Base-by-base conservation (phyloP, 805 yeast species). In the Wickerhamiella cacticola region DNA sequence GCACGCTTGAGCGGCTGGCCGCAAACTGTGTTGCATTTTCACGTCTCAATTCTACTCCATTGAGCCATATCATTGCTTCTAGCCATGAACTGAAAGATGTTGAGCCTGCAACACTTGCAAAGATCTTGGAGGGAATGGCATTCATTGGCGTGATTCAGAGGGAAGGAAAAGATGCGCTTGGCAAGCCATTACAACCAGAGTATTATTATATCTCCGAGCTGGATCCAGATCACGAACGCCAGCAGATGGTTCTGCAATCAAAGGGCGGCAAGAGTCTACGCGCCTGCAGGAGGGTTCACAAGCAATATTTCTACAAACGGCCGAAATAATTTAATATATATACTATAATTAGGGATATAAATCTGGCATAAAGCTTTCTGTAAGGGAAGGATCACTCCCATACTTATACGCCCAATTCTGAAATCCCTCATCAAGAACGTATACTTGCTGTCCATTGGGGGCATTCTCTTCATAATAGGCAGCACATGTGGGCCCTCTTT, bases 101-200 rank as follows among this genome's bases (percentile, higher is more conserved):
- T 12, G 68, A 75, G 40, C 60, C 61, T 16, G n/a, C 47, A 9
- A 53, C 50, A 26, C 44, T 57, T 7, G 45, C 41, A 7, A 46
- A 18, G 18, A 59, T 76, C 6, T 68, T 79, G 39, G 63, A 66
- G 45, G 60, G 63, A 39, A 66, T 77, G 33, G 57, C 64, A 4
- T 81, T 89, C 57, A 73, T 89, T 50, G 97, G 97, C n/a, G 81
- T 82, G 9, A 88, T 92, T 51, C 75, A 78, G 58, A 80, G 97
- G 63, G 72, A 74, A 50, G 96, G 96, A 43, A 88, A 87, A 63
- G 98, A 92, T 64, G 96, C 97, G 2, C 94, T 96, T 2, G 98
- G 97, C 9, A 86, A 87, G 63, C 84, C 83, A 3, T 70, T 92
- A 52, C 97, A 89, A 55, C 94, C 86, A 62, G 96, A 92, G 62